These are phyloP conservation scores for Saururus chinensis DNA, from an alignment of 164 flowering plant genomes.

Conservation along the genomic window DNA sequence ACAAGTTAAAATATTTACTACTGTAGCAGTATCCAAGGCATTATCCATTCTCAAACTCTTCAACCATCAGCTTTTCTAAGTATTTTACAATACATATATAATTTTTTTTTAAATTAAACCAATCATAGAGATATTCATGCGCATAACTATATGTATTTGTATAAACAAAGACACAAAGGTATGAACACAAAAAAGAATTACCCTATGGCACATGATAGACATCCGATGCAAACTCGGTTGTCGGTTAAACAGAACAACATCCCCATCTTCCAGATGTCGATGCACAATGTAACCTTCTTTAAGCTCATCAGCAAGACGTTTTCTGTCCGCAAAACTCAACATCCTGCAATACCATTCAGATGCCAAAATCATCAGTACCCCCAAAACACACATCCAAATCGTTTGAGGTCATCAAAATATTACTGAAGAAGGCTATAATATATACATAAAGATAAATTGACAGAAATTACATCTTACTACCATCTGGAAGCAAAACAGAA, in stretches of 20 bases:
- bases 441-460: not conserved
- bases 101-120: too few species aligned
- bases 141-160: not conserved
- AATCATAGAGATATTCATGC: not conserved
- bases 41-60: not conserved
- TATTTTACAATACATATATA: not conserved
- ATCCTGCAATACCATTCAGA: constrained; percentile 32
- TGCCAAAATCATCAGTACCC: not conserved
- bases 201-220: constrained; percentile 99
- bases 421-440: not conserved
- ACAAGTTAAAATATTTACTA: not conserved
- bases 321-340: constrained; percentile 31
- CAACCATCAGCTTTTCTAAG: not conserved
- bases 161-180: too few species aligned
- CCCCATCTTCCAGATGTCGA: constrained; percentile 96
- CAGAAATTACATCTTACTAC: constrained; percentile 32
- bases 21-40: not conserved
- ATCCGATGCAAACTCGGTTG: constrained; percentile 98
- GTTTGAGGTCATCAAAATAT: too few species aligned
- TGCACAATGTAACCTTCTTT: constrained; percentile 66
- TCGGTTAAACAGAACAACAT: constrained; percentile 81
- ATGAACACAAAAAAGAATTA: constrained; percentile 7
- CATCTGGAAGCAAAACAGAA: constrained; percentile 48
- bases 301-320: constrained; percentile 64
- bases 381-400: too few species aligned